Evolutionary conservation across 2,329 filamentous ascomycete species (phyloP).

Genomic region (Fusarium sp.): DNA sequence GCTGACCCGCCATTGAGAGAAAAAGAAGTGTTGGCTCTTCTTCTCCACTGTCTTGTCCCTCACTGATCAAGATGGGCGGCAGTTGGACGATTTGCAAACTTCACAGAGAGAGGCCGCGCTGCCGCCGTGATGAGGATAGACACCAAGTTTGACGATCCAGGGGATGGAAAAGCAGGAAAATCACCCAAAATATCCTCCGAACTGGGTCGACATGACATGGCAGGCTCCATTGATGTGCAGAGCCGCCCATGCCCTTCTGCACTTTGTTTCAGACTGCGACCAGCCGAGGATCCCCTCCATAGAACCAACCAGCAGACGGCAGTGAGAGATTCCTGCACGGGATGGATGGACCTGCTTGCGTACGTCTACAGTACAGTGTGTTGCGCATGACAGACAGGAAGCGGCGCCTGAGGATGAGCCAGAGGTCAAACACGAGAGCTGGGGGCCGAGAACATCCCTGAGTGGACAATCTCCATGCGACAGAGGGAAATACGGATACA

Average conservation of each 20-base stretch:
- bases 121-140: slow-evolving; percentile 35
- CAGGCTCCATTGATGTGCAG: slow-evolving; percentile 32
- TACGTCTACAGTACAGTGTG: slow-evolving; percentile 22
- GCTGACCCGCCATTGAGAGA: slow-evolving; percentile 19
- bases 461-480: slow-evolving; percentile 6
- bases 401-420: slow-evolving; percentile 24
- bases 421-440: slow-evolving; percentile 22
- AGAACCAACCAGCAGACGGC: slow-evolving; percentile 33
- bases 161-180: slow-evolving; percentile 11
- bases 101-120: background rate
- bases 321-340: slow-evolving; percentile 27
- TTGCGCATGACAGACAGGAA: slow-evolving; percentile 10
- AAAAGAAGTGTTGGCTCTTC: background rate
- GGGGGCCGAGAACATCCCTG: slow-evolving; percentile 21
- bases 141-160: slow-evolving; percentile 28
- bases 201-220: slow-evolving; percentile 19
- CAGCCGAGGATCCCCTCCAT: background rate
- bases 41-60: slow-evolving; percentile 26
- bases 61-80: slow-evolving; percentile 4
- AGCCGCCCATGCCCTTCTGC: slow-evolving; percentile 35
- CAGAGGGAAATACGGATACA: slow-evolving; percentile 25
- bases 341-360: background rate
- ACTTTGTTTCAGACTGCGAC: slow-evolving; percentile 35
- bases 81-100: background rate
- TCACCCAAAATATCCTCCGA: slow-evolving; percentile 28